A percentile compares a stretch with the other conserved stretches of the same genome.
Conservation (phyloP, 192 early-diverging fungal genomes). For the Kickxella alabastrina region DNA sequence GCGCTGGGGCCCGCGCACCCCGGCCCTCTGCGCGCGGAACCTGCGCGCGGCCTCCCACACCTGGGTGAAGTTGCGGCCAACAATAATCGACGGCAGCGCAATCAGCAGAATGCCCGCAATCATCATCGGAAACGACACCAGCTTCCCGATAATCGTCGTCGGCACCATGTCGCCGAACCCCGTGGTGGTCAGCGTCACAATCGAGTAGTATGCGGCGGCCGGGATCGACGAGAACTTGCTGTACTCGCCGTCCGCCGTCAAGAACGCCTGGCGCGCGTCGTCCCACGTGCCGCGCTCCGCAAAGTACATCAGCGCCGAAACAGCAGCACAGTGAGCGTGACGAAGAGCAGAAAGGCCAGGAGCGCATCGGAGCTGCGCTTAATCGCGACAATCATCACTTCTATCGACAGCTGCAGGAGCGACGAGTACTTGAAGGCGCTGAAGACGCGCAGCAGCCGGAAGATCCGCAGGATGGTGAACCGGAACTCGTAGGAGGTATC, state of each 20-base stretch:
- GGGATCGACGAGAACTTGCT: constrained; percentile 78
- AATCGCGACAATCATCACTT: constrained; percentile 77
- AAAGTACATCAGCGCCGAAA: constrained; percentile 79
- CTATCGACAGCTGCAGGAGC: constrained; percentile 76
- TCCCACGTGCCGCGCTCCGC: constrained; percentile 77
- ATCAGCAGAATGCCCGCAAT: constrained; percentile 77
- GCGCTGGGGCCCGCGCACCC: constrained; percentile 9
- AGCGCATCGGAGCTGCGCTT: constrained; percentile 71
- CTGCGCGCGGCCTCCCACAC: constrained; percentile 70
- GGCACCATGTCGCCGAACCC: constrained; percentile 80
- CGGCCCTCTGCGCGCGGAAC: constrained; percentile 24
- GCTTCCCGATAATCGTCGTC: constrained; percentile 72
- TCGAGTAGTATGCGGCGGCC: constrained; percentile 70
- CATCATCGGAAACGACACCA: constrained; percentile 78
- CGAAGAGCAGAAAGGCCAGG: constrained; percentile 68
- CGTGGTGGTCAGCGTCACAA: constrained; percentile 78
- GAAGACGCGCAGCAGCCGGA: constrained; percentile 73
- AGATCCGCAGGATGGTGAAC: constrained; percentile 75
- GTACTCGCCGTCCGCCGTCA: constrained; percentile 63
- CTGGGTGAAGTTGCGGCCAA: constrained; percentile 76
- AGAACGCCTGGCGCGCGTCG: constrained; percentile 59
- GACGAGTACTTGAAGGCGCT: constrained; percentile 80
- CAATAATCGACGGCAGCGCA: constrained; percentile 79
- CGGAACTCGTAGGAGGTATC: constrained; percentile 77
- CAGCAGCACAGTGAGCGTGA: constrained; percentile 65